Percentiles rank a stretch among this genome's conserved stretches.
Evolutionary conservation across 1,284 basidiomycete species (phyloP).

Genomic region (Ganoderma lucidum): DNA sequence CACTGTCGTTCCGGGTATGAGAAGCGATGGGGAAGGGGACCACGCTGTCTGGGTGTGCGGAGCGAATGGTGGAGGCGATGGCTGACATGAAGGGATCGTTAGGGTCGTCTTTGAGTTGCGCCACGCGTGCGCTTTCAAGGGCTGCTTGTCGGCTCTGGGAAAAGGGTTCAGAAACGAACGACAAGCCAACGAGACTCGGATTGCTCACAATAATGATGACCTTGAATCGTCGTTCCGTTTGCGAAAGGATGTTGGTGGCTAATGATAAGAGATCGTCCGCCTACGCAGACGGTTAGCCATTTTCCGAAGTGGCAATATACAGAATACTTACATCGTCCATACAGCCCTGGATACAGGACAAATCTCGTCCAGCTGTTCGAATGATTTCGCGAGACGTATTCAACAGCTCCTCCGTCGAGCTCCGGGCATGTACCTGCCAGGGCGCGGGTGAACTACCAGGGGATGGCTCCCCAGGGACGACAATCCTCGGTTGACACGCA

Average conservation of each 20-base stretch:
- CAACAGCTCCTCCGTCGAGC: conserved; percentile 11
- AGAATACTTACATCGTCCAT: conserved; percentile 48
- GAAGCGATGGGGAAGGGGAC: conserved; percentile 26
- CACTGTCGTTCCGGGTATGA: conserved; percentile 22
- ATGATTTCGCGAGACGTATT: conserved; percentile 45
- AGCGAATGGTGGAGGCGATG: conserved; percentile 26
- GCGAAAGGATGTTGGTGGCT: conserved; percentile 58
- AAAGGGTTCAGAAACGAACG: conserved; percentile 7
- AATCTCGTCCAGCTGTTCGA: conserved; percentile 59
- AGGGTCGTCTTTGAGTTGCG: conserved; percentile 27
- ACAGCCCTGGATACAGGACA: conserved; percentile 59
- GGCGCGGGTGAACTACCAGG: conserved; percentile 15
- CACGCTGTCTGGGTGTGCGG: conserved; percentile 16
- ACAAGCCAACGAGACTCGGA: neutral
- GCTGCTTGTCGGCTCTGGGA: conserved; percentile 35
- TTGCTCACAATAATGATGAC: conserved; percentile 56
- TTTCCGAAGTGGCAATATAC: neutral
- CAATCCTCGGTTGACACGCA: conserved; percentile 43
- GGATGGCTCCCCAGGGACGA: conserved; percentile 14
- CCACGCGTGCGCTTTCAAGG: conserved; percentile 33
- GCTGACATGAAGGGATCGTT: conserved; percentile 31
- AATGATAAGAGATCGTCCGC: conserved; percentile 60
- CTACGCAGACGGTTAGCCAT: conserved; percentile 38
- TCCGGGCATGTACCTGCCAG: neutral
- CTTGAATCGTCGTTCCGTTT: conserved; percentile 49